A percentile compares a stretch with the other conserved stretches of the same genome.
Conservation (phyloP, 805 yeast genomes). For the Cyberlindnera xishuangbannaensis region DNA sequence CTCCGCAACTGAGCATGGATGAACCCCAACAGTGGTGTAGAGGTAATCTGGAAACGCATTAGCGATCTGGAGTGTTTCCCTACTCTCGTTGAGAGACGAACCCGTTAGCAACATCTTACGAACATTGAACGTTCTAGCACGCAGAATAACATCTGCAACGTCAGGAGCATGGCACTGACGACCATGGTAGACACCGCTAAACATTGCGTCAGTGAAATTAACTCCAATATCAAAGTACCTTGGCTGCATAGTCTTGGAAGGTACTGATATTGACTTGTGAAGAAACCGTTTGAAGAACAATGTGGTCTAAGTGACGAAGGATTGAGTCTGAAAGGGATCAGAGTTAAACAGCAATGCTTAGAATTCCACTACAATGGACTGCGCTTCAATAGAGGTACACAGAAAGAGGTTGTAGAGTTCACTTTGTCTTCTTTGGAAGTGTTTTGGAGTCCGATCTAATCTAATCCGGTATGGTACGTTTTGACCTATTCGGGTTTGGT, state of each 20-base stretch:
- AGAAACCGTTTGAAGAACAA: constrained; percentile 5
- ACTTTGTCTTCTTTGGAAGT: too few relatives aligned
- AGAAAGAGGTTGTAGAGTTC: too few relatives aligned
- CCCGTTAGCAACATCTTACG: constrained; percentile 76
- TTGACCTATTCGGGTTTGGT: too few relatives aligned
- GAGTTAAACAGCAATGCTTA: too few relatives aligned
- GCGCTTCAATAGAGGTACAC: too few relatives aligned
- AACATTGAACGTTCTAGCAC: constrained; percentile 67
- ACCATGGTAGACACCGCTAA: constrained; percentile 72
- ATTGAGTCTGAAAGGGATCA: too few relatives aligned
- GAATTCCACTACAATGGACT: too few relatives aligned
- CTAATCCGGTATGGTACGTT: too few relatives aligned
- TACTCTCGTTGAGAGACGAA: constrained; percentile 63
- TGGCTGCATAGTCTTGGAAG: constrained; percentile 5
- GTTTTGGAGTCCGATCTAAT: too few relatives aligned
- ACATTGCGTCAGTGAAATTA: constrained; percentile 87
- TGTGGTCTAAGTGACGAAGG: too few relatives aligned
- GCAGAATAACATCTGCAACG: constrained; percentile 50
- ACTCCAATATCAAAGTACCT: constrained; percentile 47
- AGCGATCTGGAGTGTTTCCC: constrained; percentile 54
- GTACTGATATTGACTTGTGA: not conserved
- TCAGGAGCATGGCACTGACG: constrained; percentile 65
- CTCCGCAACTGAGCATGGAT: constrained; percentile 81
- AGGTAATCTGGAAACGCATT: constrained; percentile 27
- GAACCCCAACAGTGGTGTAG: constrained; percentile 84